Evolutionary conservation across 1,139 yeast genomes (phyloP).

Genomic region (Meyerozyma carpophila): DNA sequence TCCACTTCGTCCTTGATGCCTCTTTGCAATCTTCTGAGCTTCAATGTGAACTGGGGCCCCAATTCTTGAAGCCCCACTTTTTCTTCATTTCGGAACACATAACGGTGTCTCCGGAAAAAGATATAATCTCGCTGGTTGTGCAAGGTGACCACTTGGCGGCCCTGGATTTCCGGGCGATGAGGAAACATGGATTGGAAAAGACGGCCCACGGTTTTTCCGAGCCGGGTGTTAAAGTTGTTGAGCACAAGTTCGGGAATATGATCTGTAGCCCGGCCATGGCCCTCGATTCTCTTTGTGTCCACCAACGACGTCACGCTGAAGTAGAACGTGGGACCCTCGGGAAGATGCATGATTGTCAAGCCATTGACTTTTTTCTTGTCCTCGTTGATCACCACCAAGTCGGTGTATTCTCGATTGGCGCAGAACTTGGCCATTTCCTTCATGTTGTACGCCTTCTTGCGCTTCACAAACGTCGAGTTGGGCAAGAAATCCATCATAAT

Average conservation of each 20-base stretch:
- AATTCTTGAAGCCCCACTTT: conserved; percentile 91
- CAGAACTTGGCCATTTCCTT: conserved; percentile 83
- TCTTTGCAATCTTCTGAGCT: conserved; percentile 80
- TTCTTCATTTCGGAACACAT: conserved; percentile 82
- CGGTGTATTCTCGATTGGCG: conserved; percentile 78
- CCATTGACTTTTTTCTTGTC: conserved; percentile 92
- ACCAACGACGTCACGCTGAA: conserved; percentile 78
- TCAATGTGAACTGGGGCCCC: conserved; percentile 93
- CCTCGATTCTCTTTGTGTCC: conserved; percentile 68
- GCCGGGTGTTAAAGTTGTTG: conserved; percentile 85
- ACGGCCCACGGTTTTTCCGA: conserved; percentile 90
- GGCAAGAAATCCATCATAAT: conserved; percentile 81
- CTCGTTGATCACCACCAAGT: conserved; percentile 83
- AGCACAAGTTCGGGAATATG: conserved; percentile 89
- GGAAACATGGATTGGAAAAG: conserved; percentile 91
- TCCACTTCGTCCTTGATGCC: conserved; percentile 89
- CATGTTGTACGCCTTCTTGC: conserved; percentile 79
- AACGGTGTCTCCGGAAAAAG: conserved; percentile 92
- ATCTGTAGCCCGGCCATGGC: conserved; percentile 87
- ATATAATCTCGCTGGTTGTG: conserved; percentile 96
- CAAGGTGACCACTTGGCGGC: conserved; percentile 90
- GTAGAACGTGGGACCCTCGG: conserved; percentile 92
- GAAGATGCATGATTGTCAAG: conserved; percentile 84
- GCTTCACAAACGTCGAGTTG: conserved; percentile 76
- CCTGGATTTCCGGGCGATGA: conserved; percentile 86